A percentile compares a stretch with the other conserved stretches of the same genome.
phyloP scores from a whole-genome alignment of 306 rosid genomes.

The Vicia villosa region DNA sequence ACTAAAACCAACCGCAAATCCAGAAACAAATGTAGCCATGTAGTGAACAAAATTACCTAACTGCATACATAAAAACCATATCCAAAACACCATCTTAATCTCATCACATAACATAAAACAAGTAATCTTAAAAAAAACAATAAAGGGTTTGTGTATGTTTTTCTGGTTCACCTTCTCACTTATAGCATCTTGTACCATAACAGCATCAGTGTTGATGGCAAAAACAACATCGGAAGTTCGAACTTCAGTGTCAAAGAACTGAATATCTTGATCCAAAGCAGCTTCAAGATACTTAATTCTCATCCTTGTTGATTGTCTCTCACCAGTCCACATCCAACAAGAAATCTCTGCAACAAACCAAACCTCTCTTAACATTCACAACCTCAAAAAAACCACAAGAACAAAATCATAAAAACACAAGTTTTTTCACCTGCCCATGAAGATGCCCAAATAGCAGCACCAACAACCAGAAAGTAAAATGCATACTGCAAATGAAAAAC shows the following conservation, averaged over 20 bases:
- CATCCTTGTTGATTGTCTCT: conserved; percentile 93
- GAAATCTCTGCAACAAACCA: conserved; percentile 75
- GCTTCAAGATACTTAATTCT: conserved; percentile 93
- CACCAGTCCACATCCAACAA: conserved; percentile 99
- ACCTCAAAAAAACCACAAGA: neutral
- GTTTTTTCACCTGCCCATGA: conserved; percentile 84
- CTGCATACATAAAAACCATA: conserved; percentile 46
- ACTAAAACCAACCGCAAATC: conserved; percentile 91
- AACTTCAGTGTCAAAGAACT: conserved; percentile 86
- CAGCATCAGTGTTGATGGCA: conserved; percentile 91
- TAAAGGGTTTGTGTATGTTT: neutral
- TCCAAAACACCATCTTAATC: conserved; percentile 5
- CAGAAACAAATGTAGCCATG: conserved; percentile 97
- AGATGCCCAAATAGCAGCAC: conserved; percentile 99
- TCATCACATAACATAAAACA: neutral
- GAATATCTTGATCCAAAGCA: conserved; percentile 86
- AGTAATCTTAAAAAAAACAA: neutral
- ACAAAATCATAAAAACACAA: neutral
- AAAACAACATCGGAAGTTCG: conserved; percentile 93
- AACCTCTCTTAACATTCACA: conserved; percentile 14
- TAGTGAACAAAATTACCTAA: conserved; percentile 94
- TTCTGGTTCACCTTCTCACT: conserved; percentile 73
- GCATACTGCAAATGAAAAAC: conserved; percentile 69
- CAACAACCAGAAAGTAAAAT: conserved; percentile 91
- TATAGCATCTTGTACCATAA: conserved; percentile 96